Base-by-base conservation (phyloP, 2,329 filamentous ascomycete genomes). In the Penicillium olsonii region DNA sequence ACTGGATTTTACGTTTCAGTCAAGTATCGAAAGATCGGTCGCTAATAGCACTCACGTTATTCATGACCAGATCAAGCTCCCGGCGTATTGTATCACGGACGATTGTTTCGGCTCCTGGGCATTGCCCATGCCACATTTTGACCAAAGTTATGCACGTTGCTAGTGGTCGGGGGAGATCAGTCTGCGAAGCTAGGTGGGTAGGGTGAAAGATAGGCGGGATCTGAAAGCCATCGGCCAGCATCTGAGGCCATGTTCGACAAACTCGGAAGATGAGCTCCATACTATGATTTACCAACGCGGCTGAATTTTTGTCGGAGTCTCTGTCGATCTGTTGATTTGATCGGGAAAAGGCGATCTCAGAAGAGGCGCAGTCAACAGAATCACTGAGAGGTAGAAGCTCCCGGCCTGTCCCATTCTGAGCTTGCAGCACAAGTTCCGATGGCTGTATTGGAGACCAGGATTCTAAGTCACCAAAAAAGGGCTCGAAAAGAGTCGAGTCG, bases 81-180 rank as follows among this genome's bases (percentile, higher is more conserved):
- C 60, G 60, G 9, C 59, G 46, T 8, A 70, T 64, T 6, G 68
- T 66, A n/a, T 56, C 50, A 4, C 64, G 60, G 15, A 73, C 63
- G 10, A 71, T 56, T 9, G 64, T 55, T n/a, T 54, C 59, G 15
- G 63, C 58, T 9, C 60, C 62, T 15, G 63, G 54, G 7, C 57
- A 59, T 46, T 69, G 65, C 1, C 61, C 61, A 37, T 65, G 56
- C 71, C 71, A 74, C 67, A 73, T 68, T 50, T 69, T 70, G 11
- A 62, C 60, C 17, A 74, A 51, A 2, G 65, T 63, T 45, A 70
- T 63, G 47, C 70, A 73, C 20, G 68, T 69, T 12, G 63, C 62
- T 31, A 74, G 61, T 9, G 68, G 68, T 31, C 50, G 51, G 2
- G 67, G 64, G 10, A 60, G 56, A 29, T 12, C 34, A 11, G 24